Percentiles rank a stretch among this genome's conserved stretches.
These are phyloP conservation scores for Aspergillus cavernicola DNA, from an alignment of 495 filamentous ascomycete species.

Conservation along the genomic window DNA sequence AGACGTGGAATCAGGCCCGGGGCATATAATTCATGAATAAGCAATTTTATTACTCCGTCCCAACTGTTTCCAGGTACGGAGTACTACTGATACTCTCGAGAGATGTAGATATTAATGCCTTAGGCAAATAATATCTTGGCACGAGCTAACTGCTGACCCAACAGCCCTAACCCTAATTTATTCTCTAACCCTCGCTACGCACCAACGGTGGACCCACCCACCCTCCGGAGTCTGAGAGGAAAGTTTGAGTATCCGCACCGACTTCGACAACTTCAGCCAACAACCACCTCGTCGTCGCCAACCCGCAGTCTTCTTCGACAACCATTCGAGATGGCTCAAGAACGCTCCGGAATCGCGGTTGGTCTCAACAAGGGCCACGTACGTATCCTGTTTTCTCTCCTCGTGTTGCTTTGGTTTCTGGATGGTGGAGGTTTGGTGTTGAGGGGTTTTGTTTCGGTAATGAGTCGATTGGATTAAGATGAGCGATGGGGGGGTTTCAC, in stretches of 20 bases:
- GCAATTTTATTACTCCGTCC: neutral
- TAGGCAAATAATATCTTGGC: conserved; percentile 1
- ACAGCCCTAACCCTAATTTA: conserved; percentile 22
- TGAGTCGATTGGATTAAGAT: conserved; percentile 5
- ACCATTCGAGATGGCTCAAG: conserved; percentile 55
- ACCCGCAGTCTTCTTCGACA: conserved; percentile 32
- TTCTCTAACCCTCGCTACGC: conserved; percentile 20
- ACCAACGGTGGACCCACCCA: conserved; percentile 25
- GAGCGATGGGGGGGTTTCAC: neutral
- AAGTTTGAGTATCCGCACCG: conserved; percentile 18
- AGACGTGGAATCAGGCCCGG: conserved; percentile 22
- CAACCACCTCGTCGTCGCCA: conserved; percentile 42
- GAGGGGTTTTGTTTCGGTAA: neutral
- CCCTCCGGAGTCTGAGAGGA: conserved; percentile 4
- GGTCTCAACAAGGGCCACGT: conserved; percentile 90
- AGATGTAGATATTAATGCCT: too few relatives aligned
- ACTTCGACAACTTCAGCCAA: conserved; percentile 33
- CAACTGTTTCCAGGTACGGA: too few relatives aligned
- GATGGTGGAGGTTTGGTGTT: neutral
- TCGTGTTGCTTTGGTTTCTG: conserved; percentile 10
- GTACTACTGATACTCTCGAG: too few relatives aligned
- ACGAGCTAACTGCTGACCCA: neutral
- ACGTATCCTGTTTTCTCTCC: conserved; percentile 43
- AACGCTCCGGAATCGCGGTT: conserved; percentile 71
- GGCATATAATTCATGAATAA: neutral